Evolutionary conservation across 148 eudicot species (phyloP).

Genomic region (Chenopodium suecicum): DNA sequence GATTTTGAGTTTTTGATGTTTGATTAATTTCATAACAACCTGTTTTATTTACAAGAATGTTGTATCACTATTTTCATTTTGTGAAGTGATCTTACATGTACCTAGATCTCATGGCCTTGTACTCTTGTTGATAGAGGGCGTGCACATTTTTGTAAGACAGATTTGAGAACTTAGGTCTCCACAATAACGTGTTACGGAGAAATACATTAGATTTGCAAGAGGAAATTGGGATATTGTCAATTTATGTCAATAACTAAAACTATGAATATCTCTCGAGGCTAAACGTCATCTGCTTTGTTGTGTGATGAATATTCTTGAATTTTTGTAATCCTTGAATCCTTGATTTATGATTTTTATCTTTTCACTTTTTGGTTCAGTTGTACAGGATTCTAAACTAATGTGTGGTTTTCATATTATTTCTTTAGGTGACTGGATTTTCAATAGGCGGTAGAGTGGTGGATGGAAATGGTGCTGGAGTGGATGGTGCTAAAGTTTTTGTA

Average conservation of each 20-base stretch:
- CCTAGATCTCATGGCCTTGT: not conserved
- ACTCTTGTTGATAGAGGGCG: too few relatives aligned
- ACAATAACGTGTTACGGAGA: too few relatives aligned
- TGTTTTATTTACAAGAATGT: too few relatives aligned
- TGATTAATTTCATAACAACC: too few relatives aligned
- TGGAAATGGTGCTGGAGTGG: slow-evolving; percentile 81
- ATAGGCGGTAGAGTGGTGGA: slow-evolving; percentile 96
- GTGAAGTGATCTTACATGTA: not conserved
- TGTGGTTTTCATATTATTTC: slow-evolving; percentile 5
- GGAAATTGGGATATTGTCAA: not conserved
- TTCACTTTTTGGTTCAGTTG: not conserved
- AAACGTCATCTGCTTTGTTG: not conserved
- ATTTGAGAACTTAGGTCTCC: not conserved
- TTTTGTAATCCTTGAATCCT: too few relatives aligned
- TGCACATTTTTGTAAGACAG: too few relatives aligned
- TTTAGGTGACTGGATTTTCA: slow-evolving; percentile 96
- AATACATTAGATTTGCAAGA: not conserved
- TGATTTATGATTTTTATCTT: not conserved
- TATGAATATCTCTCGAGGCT: not conserved
- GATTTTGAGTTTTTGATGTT: not conserved
- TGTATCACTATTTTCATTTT: too few relatives aligned
- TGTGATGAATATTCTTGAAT: not conserved
- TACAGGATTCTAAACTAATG: slow-evolving; percentile 4
- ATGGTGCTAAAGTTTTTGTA: slow-evolving; percentile 70
- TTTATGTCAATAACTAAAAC: not conserved